phyloP scores from a whole-genome alignment of 768 basidiomycete species.

The Rhodotorula kratochvilovae region DNA sequence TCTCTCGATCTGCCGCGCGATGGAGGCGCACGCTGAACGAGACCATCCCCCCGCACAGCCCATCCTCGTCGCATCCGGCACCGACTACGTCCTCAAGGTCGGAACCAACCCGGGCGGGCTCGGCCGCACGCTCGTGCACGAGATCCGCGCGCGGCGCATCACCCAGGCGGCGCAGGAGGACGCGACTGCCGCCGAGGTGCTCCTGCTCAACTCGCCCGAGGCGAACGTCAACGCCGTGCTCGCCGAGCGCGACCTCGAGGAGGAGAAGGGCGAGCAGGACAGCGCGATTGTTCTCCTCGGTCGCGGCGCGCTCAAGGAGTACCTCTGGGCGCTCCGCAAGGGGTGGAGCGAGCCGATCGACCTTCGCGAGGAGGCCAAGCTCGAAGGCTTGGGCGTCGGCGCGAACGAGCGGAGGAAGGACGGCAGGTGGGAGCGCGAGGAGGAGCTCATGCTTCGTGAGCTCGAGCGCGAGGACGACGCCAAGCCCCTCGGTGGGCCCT shows the following conservation, averaged over 20 bases:
- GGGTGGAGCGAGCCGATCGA: constrained; percentile 66
- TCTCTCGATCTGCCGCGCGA: background rate
- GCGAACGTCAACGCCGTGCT: constrained; percentile 55
- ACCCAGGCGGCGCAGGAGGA: constrained; percentile 49
- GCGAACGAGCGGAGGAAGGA: constrained; percentile 57
- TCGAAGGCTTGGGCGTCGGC: constrained; percentile 46
- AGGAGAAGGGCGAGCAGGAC: constrained; percentile 52
- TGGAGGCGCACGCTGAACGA: background rate
- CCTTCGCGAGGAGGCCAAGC: constrained; percentile 57
- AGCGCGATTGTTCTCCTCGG: constrained; percentile 84
- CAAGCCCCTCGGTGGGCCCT: constrained; percentile 35
- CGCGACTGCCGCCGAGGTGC: constrained; percentile 52
- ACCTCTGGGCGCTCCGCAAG: constrained; percentile 73
- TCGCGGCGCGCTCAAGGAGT: constrained; percentile 88
- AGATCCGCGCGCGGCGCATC: constrained; percentile 67
- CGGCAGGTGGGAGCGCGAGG: constrained; percentile 62
- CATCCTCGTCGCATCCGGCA: constrained; percentile 82
- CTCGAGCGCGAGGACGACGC: constrained; percentile 49
- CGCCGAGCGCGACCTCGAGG: constrained; percentile 50
- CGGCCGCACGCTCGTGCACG: constrained; percentile 66
- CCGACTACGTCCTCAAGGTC: constrained; percentile 80
- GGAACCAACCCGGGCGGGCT: constrained; percentile 83
- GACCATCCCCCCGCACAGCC: constrained; percentile 57
- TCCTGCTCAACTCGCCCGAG: constrained; percentile 42
- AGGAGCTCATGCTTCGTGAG: constrained; percentile 76